Conservation (phyloP, 345 rosid species). For the Anacardium occidentale region DNA sequence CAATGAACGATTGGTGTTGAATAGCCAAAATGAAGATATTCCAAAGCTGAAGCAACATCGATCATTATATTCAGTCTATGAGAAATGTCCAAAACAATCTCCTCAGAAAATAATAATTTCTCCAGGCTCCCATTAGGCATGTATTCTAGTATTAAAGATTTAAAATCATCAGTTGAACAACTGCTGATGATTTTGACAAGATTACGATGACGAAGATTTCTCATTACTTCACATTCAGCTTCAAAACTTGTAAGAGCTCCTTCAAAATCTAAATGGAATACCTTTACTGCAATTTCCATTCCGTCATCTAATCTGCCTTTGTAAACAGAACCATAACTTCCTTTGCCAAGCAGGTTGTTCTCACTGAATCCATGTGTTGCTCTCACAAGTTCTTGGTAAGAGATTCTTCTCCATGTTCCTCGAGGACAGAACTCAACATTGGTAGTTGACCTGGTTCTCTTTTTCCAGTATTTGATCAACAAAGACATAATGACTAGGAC, state of each 20-base stretch:
- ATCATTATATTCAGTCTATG: slow-evolving; percentile 13
- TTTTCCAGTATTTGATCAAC: not conserved
- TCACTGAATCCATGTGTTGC: slow-evolving; percentile 24
- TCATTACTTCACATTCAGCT: slow-evolving; percentile 17
- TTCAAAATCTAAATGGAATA: slow-evolving; percentile 11
- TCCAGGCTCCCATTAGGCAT: slow-evolving; percentile 1
- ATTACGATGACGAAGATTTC: slow-evolving; percentile 16
- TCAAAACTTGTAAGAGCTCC: slow-evolving; percentile 18
- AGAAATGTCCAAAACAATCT: not conserved
- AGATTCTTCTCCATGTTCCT: slow-evolving; percentile 9
- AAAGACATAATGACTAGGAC: not conserved
- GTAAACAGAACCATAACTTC: slow-evolving; percentile 21
- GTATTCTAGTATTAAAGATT: slow-evolving; percentile 7
- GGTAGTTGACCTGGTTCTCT: too few relatives aligned
- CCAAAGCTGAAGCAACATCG: slow-evolving; percentile 23
- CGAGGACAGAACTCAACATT: too few relatives aligned
- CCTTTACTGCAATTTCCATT: slow-evolving; percentile 18
- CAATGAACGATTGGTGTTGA: slow-evolving; percentile 5
- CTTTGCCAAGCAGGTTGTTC: slow-evolving; percentile 17
- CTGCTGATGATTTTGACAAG: slow-evolving; percentile 16
- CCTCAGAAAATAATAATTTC: slow-evolving; percentile 6
- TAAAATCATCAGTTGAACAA: slow-evolving; percentile 15
- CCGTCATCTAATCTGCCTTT: slow-evolving; percentile 19
- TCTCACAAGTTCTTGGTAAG: not conserved
- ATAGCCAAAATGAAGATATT: slow-evolving; percentile 17